Base-by-base conservation (phyloP, 441 rosid species). In the Brassica balearica region DNA sequence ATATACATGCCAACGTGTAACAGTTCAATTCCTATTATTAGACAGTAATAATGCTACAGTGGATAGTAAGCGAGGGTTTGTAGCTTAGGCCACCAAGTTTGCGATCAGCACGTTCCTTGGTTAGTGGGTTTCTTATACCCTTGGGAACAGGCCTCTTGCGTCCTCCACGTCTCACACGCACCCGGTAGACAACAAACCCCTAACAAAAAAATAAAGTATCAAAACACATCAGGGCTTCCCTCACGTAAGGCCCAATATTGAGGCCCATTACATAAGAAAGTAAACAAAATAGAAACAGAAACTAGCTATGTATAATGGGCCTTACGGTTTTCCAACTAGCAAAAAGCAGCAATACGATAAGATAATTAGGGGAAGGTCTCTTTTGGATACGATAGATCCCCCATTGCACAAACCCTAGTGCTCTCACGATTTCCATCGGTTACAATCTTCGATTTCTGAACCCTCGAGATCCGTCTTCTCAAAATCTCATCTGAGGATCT, bases 41-140 rank as follows among this genome's bases (percentile, higher is more conserved):
- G 27, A 25, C 27, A 25, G 27, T 25, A 25, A 25, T 25, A 25
- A 25, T 25, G 0, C 27, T 25, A 25, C 27, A 25, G 27, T 25
- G 27, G 27, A 25, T 25, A 25, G 27, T 25, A 25, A 25, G 27
- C 27, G 27, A 25, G 27, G 27, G 27, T 25, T 25, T 25, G 27
- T 25, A 25, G 27, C 27, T 25, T 25, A 25, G 41, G 41, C 41
- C 10, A 36, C 41, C 41, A 36, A 36, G 41, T 36, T 36, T 36
- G 41, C 41, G 41, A 36, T 2, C 41, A 36, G 41, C 41, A 36
- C 9, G 41, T 36, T 36, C 41, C 7, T 14, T 96, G 98, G 91
- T 96, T 96, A 5, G 98, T 93, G 60, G 99, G 99, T 84, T 95
- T 95, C 19, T 97, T 97, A 81, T 93, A 88, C 97, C 97, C 85